Base-by-base conservation (phyloP, 2,329 filamentous ascomycete genomes). In the Dothidotthia symphoricarpi region DNA sequence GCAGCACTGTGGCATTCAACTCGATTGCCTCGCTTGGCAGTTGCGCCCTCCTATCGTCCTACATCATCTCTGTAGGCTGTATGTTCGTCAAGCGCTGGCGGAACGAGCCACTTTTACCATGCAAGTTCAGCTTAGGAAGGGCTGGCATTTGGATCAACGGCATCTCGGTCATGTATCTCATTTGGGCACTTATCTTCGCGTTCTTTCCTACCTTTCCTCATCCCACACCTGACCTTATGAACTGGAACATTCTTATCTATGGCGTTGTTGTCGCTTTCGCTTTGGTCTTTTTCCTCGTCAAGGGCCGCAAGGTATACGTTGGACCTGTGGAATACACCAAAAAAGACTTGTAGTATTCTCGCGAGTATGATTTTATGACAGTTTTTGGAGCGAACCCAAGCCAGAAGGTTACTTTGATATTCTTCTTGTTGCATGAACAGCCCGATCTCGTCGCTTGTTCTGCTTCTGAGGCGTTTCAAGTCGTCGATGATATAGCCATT, bases 221-320 rank as follows among this genome's bases (percentile, higher is more conserved):
- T 13, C 59, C 59, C 12, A 51, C 52, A 1, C 36, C 49, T 1
- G 52, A 53, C 22, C 64, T 64, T 4, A 74, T 76, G 70, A 76
- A 76, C 43, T 76, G 72, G 71, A 68, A 67, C 25, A 60, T 69
- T 28, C 53, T 64, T 1, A 72, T 76, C 51, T 75, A 72, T 38
- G 64, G 67, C n/a, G 63, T 62, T 4, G 60, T 74, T 14, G 57
- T 75, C 12, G 48, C 65, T 6, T 68, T 74, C 22, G 69, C 71
- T 2, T 58, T 70, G 3, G 36, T 63, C 0, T 75, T 70, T 43
- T 76, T 74, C 41, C 47, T 57, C n/a, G 11, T 67, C 3, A 50
- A 57, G 28, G 74, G 70, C 2, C 59, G 63, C 17, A 59, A 69
- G 27, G 52, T 62, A 16, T 76, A 75, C 47, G 48, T 53, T 11